Percentiles rank a stretch among this genome's conserved stretches.
These are phyloP conservation scores for Brassica rapa DNA, from an alignment of 345 rosid genomes.

Conservation along the genomic window DNA sequence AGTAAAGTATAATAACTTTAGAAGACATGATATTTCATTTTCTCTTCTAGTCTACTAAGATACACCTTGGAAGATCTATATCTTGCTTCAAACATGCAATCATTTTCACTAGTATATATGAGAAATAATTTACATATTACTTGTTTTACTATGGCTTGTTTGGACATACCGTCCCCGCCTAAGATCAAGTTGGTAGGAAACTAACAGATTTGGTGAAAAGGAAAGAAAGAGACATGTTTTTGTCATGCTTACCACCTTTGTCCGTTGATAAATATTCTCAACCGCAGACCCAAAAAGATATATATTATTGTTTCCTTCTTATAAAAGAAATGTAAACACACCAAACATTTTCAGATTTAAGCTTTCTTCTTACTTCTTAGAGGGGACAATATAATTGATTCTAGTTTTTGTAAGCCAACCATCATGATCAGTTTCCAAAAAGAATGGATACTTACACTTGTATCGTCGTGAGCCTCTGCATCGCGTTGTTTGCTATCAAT, in stretches of 20 bases:
- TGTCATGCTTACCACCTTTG: constrained; percentile 43
- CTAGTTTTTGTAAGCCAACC: constrained; percentile 20
- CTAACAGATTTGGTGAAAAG: constrained; percentile 23
- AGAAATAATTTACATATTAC: background rate
- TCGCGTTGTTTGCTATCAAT: constrained; percentile 35
- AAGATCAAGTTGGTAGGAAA: background rate
- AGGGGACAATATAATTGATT: constrained; percentile 30
- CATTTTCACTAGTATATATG: background rate
- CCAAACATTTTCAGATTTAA: constrained; percentile 15
- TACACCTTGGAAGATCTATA: background rate
- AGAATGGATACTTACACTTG: constrained; percentile 37
- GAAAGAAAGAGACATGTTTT: constrained; percentile 35
- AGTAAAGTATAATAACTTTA: background rate
- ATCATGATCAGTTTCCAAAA: constrained; percentile 32
- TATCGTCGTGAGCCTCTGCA: constrained; percentile 33
- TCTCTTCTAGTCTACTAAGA: background rate
- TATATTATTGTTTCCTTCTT: constrained; percentile 12
- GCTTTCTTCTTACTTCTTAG: constrained; percentile 22
- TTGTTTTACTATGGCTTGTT: background rate
- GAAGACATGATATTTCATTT: background rate
- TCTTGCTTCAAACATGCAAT: background rate
- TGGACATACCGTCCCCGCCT: background rate
- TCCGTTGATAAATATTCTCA: constrained; percentile 27
- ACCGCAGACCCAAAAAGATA: constrained; percentile 18
- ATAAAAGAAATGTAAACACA: constrained; percentile 33